Base-by-base conservation (phyloP, 306 rosid species). In the Pachyrhizus erosus region DNA sequence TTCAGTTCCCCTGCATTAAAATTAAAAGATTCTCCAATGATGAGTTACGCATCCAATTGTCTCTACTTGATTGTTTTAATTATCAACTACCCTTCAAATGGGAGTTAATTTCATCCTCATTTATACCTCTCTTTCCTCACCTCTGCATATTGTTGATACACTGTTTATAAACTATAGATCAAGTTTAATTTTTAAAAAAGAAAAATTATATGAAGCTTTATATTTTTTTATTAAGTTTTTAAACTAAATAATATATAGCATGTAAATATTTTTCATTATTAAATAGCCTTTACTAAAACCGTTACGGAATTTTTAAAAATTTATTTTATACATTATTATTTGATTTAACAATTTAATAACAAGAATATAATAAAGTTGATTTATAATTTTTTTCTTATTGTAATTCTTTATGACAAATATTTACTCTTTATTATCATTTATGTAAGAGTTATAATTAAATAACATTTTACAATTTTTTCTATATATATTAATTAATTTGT, bases 11-110 rank as follows among this genome's bases (percentile, higher is more conserved):
- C 43, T 48, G 29, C 51, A 27, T 76, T 34, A 3, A 67, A 61
- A 27, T 76, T 34, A 3, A 67, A 61, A 69, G 75, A 85, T 51
- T 85, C 64, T 39, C 52, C 73, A 67, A 55, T 73, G 29, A 74
- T 78, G 54, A 31, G 57, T 55, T 51, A 55, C 54, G 58, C 61
- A 13, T 70, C 8, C 55, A 58, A 49, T 58, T 45, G 60, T 55
- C 72, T 73, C 26, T 23, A 33, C 68, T 67, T 27, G 0, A 31
- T 73, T 34, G 12, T 52, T 66, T 74, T 62, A 17, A 70, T 13
- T 80, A 46, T 33, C 46, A 62, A 27, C 1, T 29, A 9, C 49
- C 3, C 67, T 14, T 21, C 46, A 52, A n/a, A 4, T 61, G 3
- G 0, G 1, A 27, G 0, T 20, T 61, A 13, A 0, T 26, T 24